Conservation (phyloP, 768 basidiomycete genomes). For the Amanita fuliginea region DNA sequence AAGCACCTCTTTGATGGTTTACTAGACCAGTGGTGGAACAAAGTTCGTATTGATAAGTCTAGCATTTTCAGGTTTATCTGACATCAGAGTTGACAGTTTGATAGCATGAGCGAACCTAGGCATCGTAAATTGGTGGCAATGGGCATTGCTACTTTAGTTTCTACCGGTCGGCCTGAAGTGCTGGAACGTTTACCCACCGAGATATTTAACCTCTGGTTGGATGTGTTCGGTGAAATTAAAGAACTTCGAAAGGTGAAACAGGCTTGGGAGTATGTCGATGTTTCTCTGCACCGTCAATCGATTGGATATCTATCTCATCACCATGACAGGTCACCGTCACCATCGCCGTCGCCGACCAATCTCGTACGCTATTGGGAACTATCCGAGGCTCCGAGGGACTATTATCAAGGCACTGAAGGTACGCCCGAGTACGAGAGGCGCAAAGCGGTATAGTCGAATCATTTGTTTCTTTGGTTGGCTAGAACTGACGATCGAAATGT, state of each 20-base stretch:
- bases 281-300: background rate
- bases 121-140: slow-evolving; percentile 79
- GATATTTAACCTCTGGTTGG: slow-evolving; percentile 80
- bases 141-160: slow-evolving; percentile 67
- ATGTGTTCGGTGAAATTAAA: slow-evolving; percentile 79
- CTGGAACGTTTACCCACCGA: slow-evolving; percentile 63
- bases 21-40: slow-evolving; percentile 76
- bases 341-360: slow-evolving; percentile 24
- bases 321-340: slow-evolving; percentile 12
- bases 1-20: slow-evolving; percentile 50
- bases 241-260: slow-evolving; percentile 33
- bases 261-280: slow-evolving; percentile 17
- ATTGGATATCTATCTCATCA: background rate
- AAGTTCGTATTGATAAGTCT: slow-evolving; percentile 29
- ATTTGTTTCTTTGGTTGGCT: slow-evolving; percentile 3
- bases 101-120: slow-evolving; percentile 80
- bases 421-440: slow-evolving; percentile 73
- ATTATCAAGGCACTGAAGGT: slow-evolving; percentile 53
- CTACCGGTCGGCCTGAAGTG: slow-evolving; percentile 65
- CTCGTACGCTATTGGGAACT: slow-evolving; percentile 65
- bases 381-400: slow-evolving; percentile 42
- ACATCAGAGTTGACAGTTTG: slow-evolving; percentile 44
- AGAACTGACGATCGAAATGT: slow-evolving; percentile 5
- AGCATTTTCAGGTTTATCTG: background rate
- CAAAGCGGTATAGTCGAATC: slow-evolving; percentile 38